Base-by-base conservation (phyloP, 768 basidiomycete species). In the Termitomyces eurrhizus region DNA sequence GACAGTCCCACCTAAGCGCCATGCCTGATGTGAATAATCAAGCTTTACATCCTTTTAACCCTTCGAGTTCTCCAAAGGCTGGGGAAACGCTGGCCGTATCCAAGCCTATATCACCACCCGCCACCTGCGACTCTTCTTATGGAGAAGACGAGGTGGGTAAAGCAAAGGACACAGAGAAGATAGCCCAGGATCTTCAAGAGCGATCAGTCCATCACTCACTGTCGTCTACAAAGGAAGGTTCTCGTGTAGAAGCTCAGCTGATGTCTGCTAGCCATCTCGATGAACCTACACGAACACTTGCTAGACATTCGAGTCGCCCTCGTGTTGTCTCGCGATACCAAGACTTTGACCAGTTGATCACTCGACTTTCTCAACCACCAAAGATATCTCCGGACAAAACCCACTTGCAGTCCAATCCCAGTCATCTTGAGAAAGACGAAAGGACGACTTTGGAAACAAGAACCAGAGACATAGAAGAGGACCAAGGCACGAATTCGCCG, bases 191-290 rank as follows among this genome's bases (percentile, higher is more conserved):
- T 45, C 41, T 8, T 46, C 41, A 26, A 7, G 62, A 62, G 42
- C 49, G 49, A 42, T 45, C 52, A 14, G 57, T 62, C 11, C 32
- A 52, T 51, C 39, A 36, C 29, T 53, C 57, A 8, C 26, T 51
- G 33, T 55, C 48, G n/a, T 54, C 63, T 50, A 6, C 21, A 44
- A 55, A 57, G 41, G 48, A 57, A 35, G 55, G 13, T 52, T 18
- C 35, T 42, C 56, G 6, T 41, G 21, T 8, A 21, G 7, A 33
- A 12, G 18, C 14, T 52, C 56, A 35, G 21, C 21, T 29, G n/a
- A 13, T 26, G 29, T 44, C 39, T 29, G 8, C 21, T n/a, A 37
- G 16, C 33, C 24, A 36, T 57, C 29, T 12, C 6, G 52, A 50
- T 52, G 59, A 63, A 36, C 26, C 44, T 21, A 32, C 18, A 26